phyloP scores from a whole-genome alignment of 345 rosid species.

The Linum trigynum region DNA sequence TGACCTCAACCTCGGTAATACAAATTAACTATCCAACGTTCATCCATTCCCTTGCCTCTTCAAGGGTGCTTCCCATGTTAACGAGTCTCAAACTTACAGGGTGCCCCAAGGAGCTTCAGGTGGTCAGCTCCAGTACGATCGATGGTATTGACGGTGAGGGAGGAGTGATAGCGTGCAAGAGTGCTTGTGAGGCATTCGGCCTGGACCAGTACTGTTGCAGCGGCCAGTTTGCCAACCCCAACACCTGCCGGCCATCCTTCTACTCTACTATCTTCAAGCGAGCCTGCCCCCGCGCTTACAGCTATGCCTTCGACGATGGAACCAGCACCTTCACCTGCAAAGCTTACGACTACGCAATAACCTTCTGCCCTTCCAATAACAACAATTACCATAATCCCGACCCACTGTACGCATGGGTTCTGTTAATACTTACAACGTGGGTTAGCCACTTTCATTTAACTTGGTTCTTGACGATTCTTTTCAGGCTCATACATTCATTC shows the following conservation, averaged over 20 bases:
- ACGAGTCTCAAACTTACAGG: constrained; percentile 21
- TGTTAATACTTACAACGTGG: not conserved
- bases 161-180: constrained; percentile 64
- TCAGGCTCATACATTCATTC: not conserved
- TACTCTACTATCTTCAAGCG: constrained; percentile 68
- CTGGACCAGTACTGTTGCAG: constrained; percentile 85
- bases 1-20: constrained; percentile 54
- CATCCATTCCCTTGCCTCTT: not conserved
- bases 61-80: not conserved
- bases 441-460: constrained; percentile 1
- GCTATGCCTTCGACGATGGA: constrained; percentile 72
- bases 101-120: constrained; percentile 92
- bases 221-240: constrained; percentile 79
- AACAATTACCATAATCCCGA: not conserved
- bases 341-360: constrained; percentile 54
- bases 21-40: not conserved
- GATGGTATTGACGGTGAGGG: constrained; percentile 22
- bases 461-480: constrained; percentile 14
- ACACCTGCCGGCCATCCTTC: constrained; percentile 57
- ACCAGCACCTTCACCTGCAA: constrained; percentile 88
- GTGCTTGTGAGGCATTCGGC: constrained; percentile 84
- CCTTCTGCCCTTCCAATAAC: constrained; percentile 56
- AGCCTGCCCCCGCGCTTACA: constrained; percentile 86
- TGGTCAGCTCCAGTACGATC: constrained; percentile 31
- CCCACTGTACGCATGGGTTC: not conserved